Evolutionary conservation across 495 filamentous ascomycete genomes (phyloP), one percentile per base, ranked within the genome.

Genomic region (Penicillium riverlandense): DNA sequence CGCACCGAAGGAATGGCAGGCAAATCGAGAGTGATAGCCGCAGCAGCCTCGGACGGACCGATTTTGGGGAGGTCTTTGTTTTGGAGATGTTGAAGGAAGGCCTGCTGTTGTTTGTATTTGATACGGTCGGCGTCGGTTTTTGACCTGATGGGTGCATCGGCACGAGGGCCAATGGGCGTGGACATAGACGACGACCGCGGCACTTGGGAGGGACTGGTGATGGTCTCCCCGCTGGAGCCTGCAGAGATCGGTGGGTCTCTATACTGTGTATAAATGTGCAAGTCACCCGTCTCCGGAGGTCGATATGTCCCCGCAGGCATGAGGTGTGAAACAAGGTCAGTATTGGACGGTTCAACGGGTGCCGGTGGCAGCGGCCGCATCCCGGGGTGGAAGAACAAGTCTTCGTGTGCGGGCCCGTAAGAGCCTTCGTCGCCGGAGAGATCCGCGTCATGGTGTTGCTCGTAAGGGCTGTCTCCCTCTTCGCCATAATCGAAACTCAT

Each of bases 401-500:
- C 94, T 12, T 82, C 85, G 43, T 85, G 84, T 38, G 83, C 84
- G 35, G 85, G 85, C 40, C 78, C 58, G 14, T 71, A 58, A 29
- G 72, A 71, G 40, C 70, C 74, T 38, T 76, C 72, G 34, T 82
- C 50, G 61, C 70, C 67, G 55, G 82, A 63, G 49, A 71, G 55
- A 48, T 72, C 50, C 54, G 77, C 58, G 63, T 68, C 50, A 69
- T 62, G 41, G 48, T 75, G 51, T 57, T 85, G 69, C 9, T 66
- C 66, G 38, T 78, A 59, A 11, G 67, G 61, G 27, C 45, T 63
- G 6, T 69, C 55, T 30, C 55, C 50, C 55, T 98, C 92, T 55
- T 96, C 92, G 0, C 87, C 92, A 58, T 96, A 90, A 55, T 98
- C 92, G 54, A 91, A 97, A 59, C 91, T 96, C 55, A 91, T 70